Percentiles rank a stretch among this genome's conserved stretches.
Conservation (phyloP, 2,329 filamentous ascomycete species). For the Lizonia empirigonia region DNA sequence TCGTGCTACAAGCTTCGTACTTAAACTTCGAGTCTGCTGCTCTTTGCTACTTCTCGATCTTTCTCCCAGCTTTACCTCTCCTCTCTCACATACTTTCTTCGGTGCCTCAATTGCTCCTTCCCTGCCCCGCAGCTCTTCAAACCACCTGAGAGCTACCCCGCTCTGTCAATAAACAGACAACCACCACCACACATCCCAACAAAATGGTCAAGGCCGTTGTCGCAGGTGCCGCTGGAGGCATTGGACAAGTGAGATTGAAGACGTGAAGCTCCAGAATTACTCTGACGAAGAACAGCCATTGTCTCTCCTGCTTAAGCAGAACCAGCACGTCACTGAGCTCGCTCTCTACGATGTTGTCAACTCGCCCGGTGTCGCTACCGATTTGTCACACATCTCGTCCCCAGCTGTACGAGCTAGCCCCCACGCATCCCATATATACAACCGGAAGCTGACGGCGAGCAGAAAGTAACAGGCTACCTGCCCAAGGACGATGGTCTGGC, state of each 20-base stretch:
- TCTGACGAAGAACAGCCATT: slow-evolving; percentile 69
- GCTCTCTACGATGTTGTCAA: slow-evolving; percentile 99
- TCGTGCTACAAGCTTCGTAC: slow-evolving; percentile 39
- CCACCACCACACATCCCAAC: slow-evolving; percentile 27
- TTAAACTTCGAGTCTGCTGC: slow-evolving; percentile 28
- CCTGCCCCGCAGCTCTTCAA: slow-evolving; percentile 11
- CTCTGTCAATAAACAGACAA: slow-evolving; percentile 17
- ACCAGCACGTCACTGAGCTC: slow-evolving; percentile 86
- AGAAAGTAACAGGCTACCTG: slow-evolving; percentile 85
- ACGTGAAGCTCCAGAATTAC: slow-evolving; percentile 3
- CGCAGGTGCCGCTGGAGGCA: slow-evolving; percentile 96
- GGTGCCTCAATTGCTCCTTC: slow-evolving; percentile 26
- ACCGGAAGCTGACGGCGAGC: slow-evolving; percentile 24
- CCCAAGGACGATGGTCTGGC: slow-evolving; percentile 84
- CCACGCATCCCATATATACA: slow-evolving; percentile 12
- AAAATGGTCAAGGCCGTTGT: slow-evolving; percentile 61
- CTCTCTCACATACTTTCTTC: slow-evolving; percentile 12
- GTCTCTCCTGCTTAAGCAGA: slow-evolving; percentile 93
- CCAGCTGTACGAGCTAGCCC: slow-evolving; percentile 66
- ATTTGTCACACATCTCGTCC: slow-evolving; percentile 96
- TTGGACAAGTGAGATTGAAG: slow-evolving; percentile 78
- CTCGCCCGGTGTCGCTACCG: slow-evolving; percentile 92
- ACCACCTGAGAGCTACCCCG: slow-evolving; percentile 23
- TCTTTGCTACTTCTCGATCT: slow-evolving; percentile 13
- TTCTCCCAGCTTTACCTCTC: slow-evolving; percentile 11